Conservation (phyloP, 768 basidiomycete genomes). For the Russula sp. region DNA sequence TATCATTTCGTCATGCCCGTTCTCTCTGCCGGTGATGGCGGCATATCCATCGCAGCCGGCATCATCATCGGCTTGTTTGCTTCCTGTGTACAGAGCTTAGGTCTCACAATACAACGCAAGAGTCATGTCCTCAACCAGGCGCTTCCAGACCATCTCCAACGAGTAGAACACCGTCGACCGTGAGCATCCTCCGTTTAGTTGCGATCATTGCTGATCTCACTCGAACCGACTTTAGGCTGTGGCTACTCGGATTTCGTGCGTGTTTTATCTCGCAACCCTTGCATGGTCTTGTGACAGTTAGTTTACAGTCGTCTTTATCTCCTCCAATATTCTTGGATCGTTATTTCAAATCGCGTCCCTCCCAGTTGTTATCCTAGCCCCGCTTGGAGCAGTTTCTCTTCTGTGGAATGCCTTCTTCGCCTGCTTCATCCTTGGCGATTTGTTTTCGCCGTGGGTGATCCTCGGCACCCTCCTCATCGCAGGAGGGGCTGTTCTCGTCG, state of each 20-base stretch:
- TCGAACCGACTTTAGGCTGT: conserved; percentile 46
- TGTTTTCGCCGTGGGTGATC: conserved; percentile 78
- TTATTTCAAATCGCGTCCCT: conserved; percentile 90
- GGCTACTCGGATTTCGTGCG: conserved; percentile 76
- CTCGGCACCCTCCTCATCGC: conserved; percentile 86
- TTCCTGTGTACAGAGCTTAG: conserved; percentile 84
- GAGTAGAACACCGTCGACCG: conserved; percentile 75
- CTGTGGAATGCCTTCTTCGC: conserved; percentile 96
- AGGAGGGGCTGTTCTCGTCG: conserved; percentile 83
- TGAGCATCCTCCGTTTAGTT: conserved; percentile 35
- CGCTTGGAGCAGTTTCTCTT: conserved; percentile 85
- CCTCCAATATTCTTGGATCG: conserved; percentile 83
- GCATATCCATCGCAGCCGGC: conserved; percentile 39
- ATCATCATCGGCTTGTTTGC: conserved; percentile 66
- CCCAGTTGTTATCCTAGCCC: conserved; percentile 91
- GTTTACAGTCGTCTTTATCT: conserved; percentile 61
- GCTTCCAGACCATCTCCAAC: conserved; percentile 56
- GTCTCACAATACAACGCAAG: conserved; percentile 89
- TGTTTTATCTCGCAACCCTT: conserved; percentile 3
- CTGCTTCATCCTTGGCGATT: conserved; percentile 73
- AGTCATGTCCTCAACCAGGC: conserved; percentile 82
- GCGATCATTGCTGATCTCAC: conserved; percentile 1
- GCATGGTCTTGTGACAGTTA: not conserved
- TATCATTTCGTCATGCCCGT: conserved; percentile 24
- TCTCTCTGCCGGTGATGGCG: conserved; percentile 23